These are phyloP conservation scores for Capillidium heterosporum DNA, from an alignment of 371 early-diverging fungal genomes.

Conservation along the genomic window DNA sequence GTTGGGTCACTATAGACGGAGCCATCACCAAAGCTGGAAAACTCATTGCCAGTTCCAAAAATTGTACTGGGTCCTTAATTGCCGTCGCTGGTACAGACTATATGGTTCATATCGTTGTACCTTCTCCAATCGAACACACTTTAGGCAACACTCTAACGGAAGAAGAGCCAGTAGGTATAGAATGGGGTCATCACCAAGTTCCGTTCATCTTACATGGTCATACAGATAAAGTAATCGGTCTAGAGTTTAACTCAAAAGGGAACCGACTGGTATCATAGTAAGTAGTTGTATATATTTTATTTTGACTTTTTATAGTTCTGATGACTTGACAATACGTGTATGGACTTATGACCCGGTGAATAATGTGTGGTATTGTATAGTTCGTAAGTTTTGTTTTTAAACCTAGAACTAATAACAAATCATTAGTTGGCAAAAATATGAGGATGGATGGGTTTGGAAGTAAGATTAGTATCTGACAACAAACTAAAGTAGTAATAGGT, in stretches of 20 bases:
- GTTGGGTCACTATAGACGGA: no score
- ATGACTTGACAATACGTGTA: neutral
- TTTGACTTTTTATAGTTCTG: neutral
- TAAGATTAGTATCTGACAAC: no score
- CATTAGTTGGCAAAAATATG: no score
- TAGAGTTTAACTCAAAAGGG: constrained; percentile 1
- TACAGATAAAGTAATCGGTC: neutral
- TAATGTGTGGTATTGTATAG: neutral
- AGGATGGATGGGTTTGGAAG: no score
- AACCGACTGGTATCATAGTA: neutral
- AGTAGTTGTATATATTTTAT: neutral
- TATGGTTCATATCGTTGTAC: neutral
- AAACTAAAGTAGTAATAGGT: no score
- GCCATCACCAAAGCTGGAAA: no score
- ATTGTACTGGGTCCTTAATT: neutral
- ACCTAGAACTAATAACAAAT: no score
- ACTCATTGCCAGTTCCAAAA: neutral
- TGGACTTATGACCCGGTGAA: neutral
- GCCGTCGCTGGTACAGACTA: neutral
- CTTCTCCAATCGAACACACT: neutral
- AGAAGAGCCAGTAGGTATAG: neutral
- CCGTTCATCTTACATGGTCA: neutral
- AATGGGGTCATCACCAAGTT: neutral
- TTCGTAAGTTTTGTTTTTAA: no score
- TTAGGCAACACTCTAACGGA: no score